A percentile compares a stretch with the other conserved stretches of the same genome.
phyloP scores from a whole-genome alignment of 2,329 filamentous ascomycete genomes.

The Trichoderma asperellum region DNA sequence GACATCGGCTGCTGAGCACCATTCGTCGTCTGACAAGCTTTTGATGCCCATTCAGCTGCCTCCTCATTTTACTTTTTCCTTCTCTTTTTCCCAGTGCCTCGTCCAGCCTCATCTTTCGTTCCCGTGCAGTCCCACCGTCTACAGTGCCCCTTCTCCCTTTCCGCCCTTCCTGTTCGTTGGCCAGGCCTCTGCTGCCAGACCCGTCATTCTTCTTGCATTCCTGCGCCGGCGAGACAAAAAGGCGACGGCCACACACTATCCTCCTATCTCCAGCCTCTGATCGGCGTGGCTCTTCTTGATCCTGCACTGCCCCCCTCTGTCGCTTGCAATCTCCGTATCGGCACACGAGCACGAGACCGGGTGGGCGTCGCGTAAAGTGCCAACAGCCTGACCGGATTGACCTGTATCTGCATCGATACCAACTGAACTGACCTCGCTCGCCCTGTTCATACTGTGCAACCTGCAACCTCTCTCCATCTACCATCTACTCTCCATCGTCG shows the following conservation, averaged over 20 bases:
- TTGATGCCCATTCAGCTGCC: slow-evolving; percentile 27
- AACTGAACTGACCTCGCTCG: background rate
- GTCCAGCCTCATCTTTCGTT: background rate
- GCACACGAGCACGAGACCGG: slow-evolving; percentile 29
- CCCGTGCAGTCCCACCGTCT: background rate
- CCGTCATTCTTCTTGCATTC: slow-evolving; percentile 5
- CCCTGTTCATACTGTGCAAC: slow-evolving; percentile 16
- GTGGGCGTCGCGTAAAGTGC: slow-evolving; percentile 28
- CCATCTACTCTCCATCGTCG: background rate
- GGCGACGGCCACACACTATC: background rate
- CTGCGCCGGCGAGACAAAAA: slow-evolving; percentile 13
- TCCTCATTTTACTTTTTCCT: slow-evolving; percentile 22
- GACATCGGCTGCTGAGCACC: slow-evolving; percentile 16
- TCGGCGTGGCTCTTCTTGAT: slow-evolving; percentile 14
- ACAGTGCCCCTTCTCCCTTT: background rate
- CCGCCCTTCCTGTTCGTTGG: slow-evolving; percentile 9
- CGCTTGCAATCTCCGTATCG: slow-evolving; percentile 26
- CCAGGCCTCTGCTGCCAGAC: background rate
- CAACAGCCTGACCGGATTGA: slow-evolving; percentile 7
- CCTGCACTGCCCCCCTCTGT: slow-evolving; percentile 26
- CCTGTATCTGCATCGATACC: background rate
- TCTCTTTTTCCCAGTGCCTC: background rate
- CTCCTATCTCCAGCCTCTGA: slow-evolving; percentile 5
- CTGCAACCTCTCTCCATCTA: slow-evolving; percentile 11
- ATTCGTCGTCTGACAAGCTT: slow-evolving; percentile 21